phyloP scores from a whole-genome alignment of 2,329 filamentous ascomycete genomes.

The Ceratocystis alfenasii region DNA sequence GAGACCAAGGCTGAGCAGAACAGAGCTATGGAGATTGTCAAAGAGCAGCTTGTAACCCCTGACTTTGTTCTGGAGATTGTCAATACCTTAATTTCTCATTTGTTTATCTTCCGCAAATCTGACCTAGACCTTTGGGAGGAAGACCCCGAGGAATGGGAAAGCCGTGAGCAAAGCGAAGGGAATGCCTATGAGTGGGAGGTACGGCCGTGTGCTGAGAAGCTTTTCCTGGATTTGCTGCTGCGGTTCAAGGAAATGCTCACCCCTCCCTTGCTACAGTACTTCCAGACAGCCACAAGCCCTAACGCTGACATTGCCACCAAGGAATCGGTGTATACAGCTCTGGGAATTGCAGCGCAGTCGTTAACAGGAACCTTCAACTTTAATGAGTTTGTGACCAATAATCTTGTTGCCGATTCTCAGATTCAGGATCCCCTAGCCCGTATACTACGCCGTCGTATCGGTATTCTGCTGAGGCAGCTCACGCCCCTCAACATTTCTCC shows the following conservation, averaged over 20 bases:
- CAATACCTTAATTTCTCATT: conserved; percentile 70
- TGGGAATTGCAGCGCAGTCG: conserved; percentile 72
- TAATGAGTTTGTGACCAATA: conserved; percentile 61
- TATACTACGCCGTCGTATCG: conserved; percentile 73
- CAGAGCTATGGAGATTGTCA: conserved; percentile 56
- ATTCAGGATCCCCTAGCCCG: conserved; percentile 51
- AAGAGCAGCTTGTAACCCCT: conserved; percentile 60
- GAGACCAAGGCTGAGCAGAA: conserved; percentile 66
- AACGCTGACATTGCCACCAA: conserved; percentile 64
- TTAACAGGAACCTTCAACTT: conserved; percentile 70
- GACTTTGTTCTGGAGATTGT: conserved; percentile 71
- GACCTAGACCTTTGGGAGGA: conserved; percentile 90
- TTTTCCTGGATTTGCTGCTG: conserved; percentile 82
- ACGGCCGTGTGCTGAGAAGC: conserved; percentile 80
- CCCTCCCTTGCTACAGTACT: conserved; percentile 69
- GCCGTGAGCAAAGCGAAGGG: conserved; percentile 70
- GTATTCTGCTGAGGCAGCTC: conserved; percentile 85
- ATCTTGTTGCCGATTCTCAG: conserved; percentile 68
- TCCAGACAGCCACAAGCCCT: conserved; percentile 59
- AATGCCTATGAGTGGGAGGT: conserved; percentile 89
- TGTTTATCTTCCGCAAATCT: conserved; percentile 74
- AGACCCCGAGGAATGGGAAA: conserved; percentile 91
- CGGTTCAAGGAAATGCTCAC: conserved; percentile 76
- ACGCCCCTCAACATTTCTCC: conserved; percentile 63
- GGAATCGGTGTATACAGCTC: conserved; percentile 86